Evolutionary conservation across 2,329 filamentous ascomycete species (phyloP), one percentile per base, ranked within the genome.

Genomic region (Trichophyton benhamiae): DNA sequence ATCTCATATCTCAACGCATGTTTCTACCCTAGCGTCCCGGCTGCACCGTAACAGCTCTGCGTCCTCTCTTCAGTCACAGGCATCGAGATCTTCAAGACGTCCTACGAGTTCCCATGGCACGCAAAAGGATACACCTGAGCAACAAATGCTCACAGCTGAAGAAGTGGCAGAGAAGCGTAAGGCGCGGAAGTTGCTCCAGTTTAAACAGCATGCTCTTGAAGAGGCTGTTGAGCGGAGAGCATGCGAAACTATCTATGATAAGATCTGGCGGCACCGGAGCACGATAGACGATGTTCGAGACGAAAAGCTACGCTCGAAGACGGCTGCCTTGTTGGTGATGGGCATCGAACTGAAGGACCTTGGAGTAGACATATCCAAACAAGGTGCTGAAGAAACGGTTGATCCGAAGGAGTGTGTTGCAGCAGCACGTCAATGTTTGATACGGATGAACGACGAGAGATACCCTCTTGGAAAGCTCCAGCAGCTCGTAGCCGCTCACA

Each of bases 271-370:
- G 55, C 94, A 99, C 72, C 84, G 87, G 63, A 94, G 82, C 71
- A 95, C 92, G 0, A 86, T 97, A 68, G 94, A 99, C 70, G 92
- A 96, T 74, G 91, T 94, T 11, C 84, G 92, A 69, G 94, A 99
- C 71, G 91, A 95, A 69, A 96, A 95, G 71, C 79, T 99, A 58
- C 84, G 94, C 33, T 99, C 94, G 8, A 94, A 95, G 69, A 96
- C 91, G 1, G 92, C 92, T 20, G 91, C 94, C 0, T 77, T 99
- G 52, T 83, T 87, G 2, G 79, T 99, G n/a, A 89, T 99, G 17
- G 92, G 91, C 1, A 96, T 99, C 69, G 89, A 90, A 2, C 78
- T 94, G 59, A 85, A 84, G 64, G 94, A 99, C 70, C 78, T 99
- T 9, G 88, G 90, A 2, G 82, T 95, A 60, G 87, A 94, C 63